Evolutionary conservation across 768 basidiomycete species (phyloP), one percentile per base, ranked within the genome.

Genomic region (Cubamyces lactineus): DNA sequence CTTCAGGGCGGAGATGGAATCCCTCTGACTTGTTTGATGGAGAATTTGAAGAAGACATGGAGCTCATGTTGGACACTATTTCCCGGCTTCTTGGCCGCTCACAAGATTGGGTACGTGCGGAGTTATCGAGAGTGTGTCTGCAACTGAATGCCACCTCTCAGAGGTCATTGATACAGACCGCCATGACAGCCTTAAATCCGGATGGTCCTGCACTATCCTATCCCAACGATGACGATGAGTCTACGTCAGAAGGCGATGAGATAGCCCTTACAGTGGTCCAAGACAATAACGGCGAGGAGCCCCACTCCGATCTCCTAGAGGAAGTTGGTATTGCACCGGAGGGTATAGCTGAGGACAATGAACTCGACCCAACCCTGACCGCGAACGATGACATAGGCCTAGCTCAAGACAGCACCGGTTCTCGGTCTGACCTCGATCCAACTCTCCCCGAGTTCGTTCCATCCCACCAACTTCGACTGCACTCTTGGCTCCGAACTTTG

Each of bases 401-500:
- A 19, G 3, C 2, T 16, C 16, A 38, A 16, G 6, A 50, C 26
- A 34, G 19, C 47, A 8, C 34, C 19, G n/a, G 8, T 17, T 42
- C 24, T 34, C 13, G 11, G 7, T 42, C 42, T 6, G 34, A 28
- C 8, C 55, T 63, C 17, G 62, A 63, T 24, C 62, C 62, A n/a
- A 58, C 56, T 11, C 42, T 48, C 26, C 62, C 56, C 0, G 62
- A 28, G 11, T 63, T 63, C 21, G 52, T 58, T 2, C 56, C 62
- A 16, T 63, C 62, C 11, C 39, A n/a, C 13, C 49, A 21, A 11
- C 28, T 24, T 12, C 42, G 6, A 3, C 16, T n/a, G 3, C 2
- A 45, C 12, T 13, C 24, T 7, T n/a, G 12, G 8, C 16, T 2
- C 8, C 12, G 46, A 3, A 19, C 12, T 3, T 1, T 45, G 15